Conservation (phyloP, 2,329 filamentous ascomycete genomes). For the Seiridium unicorne region DNA sequence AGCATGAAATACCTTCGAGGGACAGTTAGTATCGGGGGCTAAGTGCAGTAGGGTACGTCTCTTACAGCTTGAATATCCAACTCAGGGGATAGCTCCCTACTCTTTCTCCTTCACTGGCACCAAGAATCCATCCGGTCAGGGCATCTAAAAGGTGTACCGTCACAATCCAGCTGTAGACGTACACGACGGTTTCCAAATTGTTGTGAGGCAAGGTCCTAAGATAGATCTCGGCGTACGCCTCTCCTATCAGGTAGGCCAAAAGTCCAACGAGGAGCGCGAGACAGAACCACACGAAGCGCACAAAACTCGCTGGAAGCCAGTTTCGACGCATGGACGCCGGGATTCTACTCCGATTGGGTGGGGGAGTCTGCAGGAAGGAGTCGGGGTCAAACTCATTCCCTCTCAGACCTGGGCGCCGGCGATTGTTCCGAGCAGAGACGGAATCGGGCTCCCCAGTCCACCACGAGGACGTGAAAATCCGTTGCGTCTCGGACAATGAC, state of each 20-base stretch:
- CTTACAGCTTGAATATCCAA: conserved; percentile 69
- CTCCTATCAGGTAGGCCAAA: conserved; percentile 65
- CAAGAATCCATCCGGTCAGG: conserved; percentile 65
- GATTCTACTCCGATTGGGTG: conserved; percentile 19
- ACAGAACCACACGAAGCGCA: conserved; percentile 70
- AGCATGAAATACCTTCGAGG: conserved; percentile 59
- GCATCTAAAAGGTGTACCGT: conserved; percentile 65
- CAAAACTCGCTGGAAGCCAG: conserved; percentile 66
- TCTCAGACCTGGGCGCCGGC: conserved; percentile 33
- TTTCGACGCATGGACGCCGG: conserved; percentile 40
- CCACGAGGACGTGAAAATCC: conserved; percentile 65
- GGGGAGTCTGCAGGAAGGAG: conserved; percentile 20
- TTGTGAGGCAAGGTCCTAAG: conserved; percentile 64
- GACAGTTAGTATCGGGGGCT: conserved; percentile 10
- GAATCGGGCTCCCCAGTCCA: conserved; percentile 59
- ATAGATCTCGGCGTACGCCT: conserved; percentile 69
- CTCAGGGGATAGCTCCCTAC: conserved; percentile 70
- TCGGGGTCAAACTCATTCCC: conserved; percentile 38
- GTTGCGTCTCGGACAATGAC: conserved; percentile 63
- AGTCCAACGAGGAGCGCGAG: conserved; percentile 60
- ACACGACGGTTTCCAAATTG: conserved; percentile 65
- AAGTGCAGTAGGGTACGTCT: too few species aligned
- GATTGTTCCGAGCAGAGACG: conserved; percentile 33
- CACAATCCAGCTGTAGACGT: conserved; percentile 69
- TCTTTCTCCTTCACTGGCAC: conserved; percentile 62